Percentiles rank a stretch among this genome's conserved stretches.
phyloP scores from a whole-genome alignment of 345 rosid species.

The Cochlearia excelsa region DNA sequence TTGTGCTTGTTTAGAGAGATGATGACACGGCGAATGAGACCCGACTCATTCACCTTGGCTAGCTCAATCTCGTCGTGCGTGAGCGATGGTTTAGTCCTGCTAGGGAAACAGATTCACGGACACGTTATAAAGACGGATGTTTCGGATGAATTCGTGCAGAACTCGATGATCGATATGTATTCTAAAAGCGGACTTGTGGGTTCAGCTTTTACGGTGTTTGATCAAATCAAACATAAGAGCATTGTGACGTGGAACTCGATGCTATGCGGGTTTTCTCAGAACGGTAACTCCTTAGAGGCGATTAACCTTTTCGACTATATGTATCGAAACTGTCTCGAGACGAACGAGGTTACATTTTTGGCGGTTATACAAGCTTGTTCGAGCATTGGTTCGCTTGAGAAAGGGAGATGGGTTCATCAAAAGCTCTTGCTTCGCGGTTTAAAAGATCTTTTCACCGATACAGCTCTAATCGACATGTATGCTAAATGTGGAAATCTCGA shows the following conservation, averaged over 20 bases:
- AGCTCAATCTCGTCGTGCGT: constrained; percentile 70
- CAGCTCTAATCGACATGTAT: constrained; percentile 70
- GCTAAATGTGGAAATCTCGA: constrained; percentile 74
- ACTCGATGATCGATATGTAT: constrained; percentile 61
- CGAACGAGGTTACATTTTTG: constrained; percentile 57
- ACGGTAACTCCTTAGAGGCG: constrained; percentile 57
- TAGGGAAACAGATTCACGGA: constrained; percentile 75
- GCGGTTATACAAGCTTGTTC: constrained; percentile 68
- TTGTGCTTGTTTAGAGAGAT: constrained; percentile 48
- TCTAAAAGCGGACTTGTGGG: constrained; percentile 51
- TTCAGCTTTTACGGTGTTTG: constrained; percentile 45
- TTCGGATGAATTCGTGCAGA: constrained; percentile 53
- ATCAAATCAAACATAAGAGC: constrained; percentile 38
- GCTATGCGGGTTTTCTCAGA: constrained; percentile 57
- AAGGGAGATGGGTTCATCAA: constrained; percentile 75
- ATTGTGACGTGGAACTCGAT: constrained; percentile 64
- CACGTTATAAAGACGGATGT: constrained; percentile 40
- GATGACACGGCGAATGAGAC: constrained; percentile 44
- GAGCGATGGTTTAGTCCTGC: constrained; percentile 40
- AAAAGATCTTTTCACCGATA: constrained; percentile 51
- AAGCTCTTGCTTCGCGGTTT: constrained; percentile 49
- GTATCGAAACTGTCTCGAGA: constrained; percentile 45
- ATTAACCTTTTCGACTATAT: constrained; percentile 57
- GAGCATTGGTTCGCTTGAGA: constrained; percentile 50
- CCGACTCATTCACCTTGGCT: constrained; percentile 69